Evolutionary conservation across 2,329 filamentous ascomycete species (phyloP).

Genomic region (Eutypa lata): DNA sequence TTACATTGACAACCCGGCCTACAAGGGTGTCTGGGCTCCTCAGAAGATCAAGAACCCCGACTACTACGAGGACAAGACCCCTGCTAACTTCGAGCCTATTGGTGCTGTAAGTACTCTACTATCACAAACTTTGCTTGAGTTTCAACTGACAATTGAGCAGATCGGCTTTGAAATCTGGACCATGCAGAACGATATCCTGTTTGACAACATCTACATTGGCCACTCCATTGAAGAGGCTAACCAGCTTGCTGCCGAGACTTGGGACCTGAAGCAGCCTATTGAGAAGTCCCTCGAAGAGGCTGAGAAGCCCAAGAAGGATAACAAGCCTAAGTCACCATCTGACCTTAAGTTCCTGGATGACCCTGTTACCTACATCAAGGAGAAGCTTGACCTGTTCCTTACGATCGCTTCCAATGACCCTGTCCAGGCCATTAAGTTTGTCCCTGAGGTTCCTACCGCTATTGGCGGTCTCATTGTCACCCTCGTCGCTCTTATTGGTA

Average conservation of each 20-base stretch:
- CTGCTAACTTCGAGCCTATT: constrained; percentile 96
- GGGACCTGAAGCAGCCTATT: constrained; percentile 78
- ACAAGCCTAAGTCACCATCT: constrained; percentile 65
- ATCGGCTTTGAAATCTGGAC: constrained; percentile 99
- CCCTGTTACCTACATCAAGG: constrained; percentile 80
- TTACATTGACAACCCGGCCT: constrained; percentile 92
- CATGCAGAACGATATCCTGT: constrained; percentile 98
- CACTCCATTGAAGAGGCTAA: constrained; percentile 92
- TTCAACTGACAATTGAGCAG: constrained; percentile 38
- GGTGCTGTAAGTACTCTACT: constrained; percentile 70
- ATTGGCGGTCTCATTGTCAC: constrained; percentile 69
- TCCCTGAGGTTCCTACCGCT: constrained; percentile 86
- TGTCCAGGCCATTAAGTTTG: constrained; percentile 78
- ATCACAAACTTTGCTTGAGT: neutral
- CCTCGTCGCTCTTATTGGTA: constrained; percentile 66
- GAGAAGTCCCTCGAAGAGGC: constrained; percentile 80
- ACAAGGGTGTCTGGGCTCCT: constrained; percentile 94
- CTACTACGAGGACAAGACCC: constrained; percentile 96
- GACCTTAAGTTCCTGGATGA: constrained; percentile 89
- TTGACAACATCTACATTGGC: constrained; percentile 99
- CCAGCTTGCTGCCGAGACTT: constrained; percentile 85
- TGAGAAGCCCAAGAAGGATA: constrained; percentile 70
- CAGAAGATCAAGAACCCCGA: constrained; percentile 95
- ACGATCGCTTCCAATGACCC: constrained; percentile 79
- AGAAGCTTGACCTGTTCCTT: constrained; percentile 92